These are phyloP conservation scores for Dipteronia dyeriana DNA, from an alignment of 345 rosid species.

Conservation along the genomic window DNA sequence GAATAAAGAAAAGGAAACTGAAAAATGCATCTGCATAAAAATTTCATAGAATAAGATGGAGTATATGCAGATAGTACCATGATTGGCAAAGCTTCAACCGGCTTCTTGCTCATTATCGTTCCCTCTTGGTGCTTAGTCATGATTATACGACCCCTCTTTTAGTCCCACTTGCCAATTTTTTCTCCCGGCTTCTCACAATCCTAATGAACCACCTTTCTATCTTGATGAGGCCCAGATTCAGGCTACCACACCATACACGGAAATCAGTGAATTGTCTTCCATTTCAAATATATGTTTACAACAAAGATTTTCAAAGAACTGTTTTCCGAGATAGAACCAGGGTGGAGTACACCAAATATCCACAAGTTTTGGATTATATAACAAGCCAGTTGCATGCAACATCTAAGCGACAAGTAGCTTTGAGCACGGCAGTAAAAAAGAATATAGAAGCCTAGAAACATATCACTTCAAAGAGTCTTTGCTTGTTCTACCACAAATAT, in stretches of 20 bases:
- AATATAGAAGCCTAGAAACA: not conserved
- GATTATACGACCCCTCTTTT: conserved; percentile 2
- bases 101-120: conserved; percentile 31
- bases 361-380: not conserved
- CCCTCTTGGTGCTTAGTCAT: conserved; percentile 47
- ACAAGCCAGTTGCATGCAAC: not conserved
- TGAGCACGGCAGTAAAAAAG: not conserved
- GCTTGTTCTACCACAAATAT: not conserved
- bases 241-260: conserved; percentile 12
- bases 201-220: conserved; percentile 1
- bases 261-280: not conserved
- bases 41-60: conserved; percentile 4
- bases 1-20: not conserved
- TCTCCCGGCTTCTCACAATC: conserved; percentile 18
- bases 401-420: not conserved
- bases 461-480: not conserved
- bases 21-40: conserved; percentile 3
- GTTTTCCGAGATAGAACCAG: not conserved
- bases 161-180: conserved; percentile 1
- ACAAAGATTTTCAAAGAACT: not conserved
- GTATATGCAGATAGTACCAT: conserved; percentile 32
- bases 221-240: conserved; percentile 1
- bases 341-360: not conserved
- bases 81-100: conserved; percentile 36
- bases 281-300: not conserved